Percentiles rank a stretch among this genome's conserved stretches.
Conservation (phyloP, 2,329 filamentous ascomycete species). For the Calycina herbarum region DNA sequence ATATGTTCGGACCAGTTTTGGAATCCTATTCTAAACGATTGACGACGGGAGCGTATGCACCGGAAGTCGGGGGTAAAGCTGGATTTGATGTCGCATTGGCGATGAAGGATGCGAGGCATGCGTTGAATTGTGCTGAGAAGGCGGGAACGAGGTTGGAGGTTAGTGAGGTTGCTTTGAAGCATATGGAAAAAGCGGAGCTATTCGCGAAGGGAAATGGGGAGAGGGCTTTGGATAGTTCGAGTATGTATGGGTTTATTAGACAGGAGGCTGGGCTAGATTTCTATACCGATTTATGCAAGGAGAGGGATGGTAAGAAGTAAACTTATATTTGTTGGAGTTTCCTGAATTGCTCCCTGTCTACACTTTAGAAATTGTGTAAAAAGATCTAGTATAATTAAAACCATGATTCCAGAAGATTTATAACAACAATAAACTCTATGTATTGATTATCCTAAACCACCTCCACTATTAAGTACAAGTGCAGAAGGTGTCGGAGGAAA, state of each 20-base stretch:
- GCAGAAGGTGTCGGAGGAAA: too few relatives aligned
- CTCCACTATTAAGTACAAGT: too few relatives aligned
- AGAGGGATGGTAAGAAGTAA: conserved; percentile 18
- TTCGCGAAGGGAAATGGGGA: conserved; percentile 24
- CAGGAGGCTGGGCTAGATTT: conserved; percentile 46
- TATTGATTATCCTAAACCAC: too few relatives aligned
- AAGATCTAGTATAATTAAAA: too few relatives aligned
- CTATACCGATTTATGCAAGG: conserved; percentile 41
- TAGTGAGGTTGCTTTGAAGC: conserved; percentile 37
- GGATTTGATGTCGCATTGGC: conserved; percentile 30
- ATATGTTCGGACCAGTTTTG: conserved; percentile 45
- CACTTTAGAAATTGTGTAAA: too few relatives aligned
- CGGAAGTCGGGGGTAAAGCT: conserved; percentile 32
- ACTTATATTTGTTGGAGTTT: background rate
- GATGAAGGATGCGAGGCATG: conserved; percentile 34
- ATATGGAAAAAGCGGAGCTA: conserved; percentile 44
- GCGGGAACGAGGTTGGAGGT: conserved; percentile 27
- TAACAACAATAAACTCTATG: too few relatives aligned
- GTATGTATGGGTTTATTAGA: conserved; percentile 50
- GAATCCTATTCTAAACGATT: conserved; percentile 45
- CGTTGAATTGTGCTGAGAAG: conserved; percentile 27
- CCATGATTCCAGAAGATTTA: too few relatives aligned
- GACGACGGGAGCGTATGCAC: conserved; percentile 45
- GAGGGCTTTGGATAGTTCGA: conserved; percentile 49
- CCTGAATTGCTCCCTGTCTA: too few relatives aligned